Evolutionary conservation across 2,329 filamentous ascomycete genomes (phyloP), one percentile per base, ranked within the genome.

Genomic region (Diaporthe amygdali): DNA sequence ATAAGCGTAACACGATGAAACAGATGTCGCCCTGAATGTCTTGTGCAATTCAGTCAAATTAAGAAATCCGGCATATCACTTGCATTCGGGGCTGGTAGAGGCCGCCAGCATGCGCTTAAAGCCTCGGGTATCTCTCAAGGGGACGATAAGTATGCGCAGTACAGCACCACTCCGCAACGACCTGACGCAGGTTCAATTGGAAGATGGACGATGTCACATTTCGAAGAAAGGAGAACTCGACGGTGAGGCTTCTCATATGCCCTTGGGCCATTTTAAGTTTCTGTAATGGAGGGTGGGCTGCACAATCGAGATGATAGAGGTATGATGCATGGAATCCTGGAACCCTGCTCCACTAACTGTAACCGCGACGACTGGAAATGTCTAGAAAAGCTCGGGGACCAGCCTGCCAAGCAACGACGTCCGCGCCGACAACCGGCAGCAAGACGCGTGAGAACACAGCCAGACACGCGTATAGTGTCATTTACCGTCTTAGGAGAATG

Each of bases 391-490:
- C 59, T 47, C 25, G 44, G 41, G 37, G 59, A 25, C 41, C 30
- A 61, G 61, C 51, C 74, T 20, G 71, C 70, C 30, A 59, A 71
- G 27, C 56, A 70, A 5, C 30, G 49, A 44, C 44, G 27, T 68
- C 20, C 71, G 69, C 17, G 64, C 66, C 15, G 70, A 68, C 20
- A 56, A 71, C 37, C 37, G 32, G 37, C 22, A 3, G 25, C 27
- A 12, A 10, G 10, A 25, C 27, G 2, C 22, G 4, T 34, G 37
- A 37, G 5, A n/a, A 20, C 4, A n/a, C 37, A 15, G 30, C 22
- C 39, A 61, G 25, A 10, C 9, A 46, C 39, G 8, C 6, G 25
- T 22, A 2, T 5, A 32, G 8, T 30, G 15, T 39, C 32, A 10
- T 10, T 44, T 46, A 37, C 25, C n/a, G 8, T n/a, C 8, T n/a